phyloP scores from a whole-genome alignment of 2,329 filamentous ascomycete genomes.

The Fusarium tupiense region DNA sequence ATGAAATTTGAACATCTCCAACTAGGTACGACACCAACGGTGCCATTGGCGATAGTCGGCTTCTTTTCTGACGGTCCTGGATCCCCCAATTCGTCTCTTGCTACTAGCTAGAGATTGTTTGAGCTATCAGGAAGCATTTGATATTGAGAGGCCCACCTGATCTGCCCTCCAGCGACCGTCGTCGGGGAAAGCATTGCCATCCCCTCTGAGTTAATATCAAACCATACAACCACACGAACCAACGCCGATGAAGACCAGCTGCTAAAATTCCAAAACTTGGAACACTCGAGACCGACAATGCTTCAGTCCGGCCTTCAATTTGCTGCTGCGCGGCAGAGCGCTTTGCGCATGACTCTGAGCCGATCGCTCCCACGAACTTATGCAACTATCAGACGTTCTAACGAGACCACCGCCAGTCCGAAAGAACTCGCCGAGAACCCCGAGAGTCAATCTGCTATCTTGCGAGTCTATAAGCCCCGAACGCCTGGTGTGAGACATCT shows the following conservation, averaged over 20 bases:
- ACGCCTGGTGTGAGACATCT: conserved; percentile 94
- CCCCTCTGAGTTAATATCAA: conserved; percentile 28
- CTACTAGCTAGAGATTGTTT: conserved; percentile 7
- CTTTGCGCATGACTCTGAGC: conserved; percentile 43
- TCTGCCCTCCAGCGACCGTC: conserved; percentile 15
- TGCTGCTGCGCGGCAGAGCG: conserved; percentile 42
- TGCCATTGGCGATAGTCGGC: conserved; percentile 30
- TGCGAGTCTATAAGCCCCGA: conserved; percentile 92
- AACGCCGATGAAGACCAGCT: conserved; percentile 26
- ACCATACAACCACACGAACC: conserved; percentile 4
- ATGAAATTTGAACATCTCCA: conserved; percentile 42
- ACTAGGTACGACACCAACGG: conserved; percentile 28
- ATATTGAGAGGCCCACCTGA: conserved; percentile 15
- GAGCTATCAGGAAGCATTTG: conserved; percentile 7
- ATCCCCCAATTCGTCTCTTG: conserved; percentile 13
- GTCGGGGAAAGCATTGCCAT: conserved; percentile 18
- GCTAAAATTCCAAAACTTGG: not conserved
- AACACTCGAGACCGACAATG: conserved; percentile 38
- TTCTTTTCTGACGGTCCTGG: conserved; percentile 26
- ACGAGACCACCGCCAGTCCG: conserved; percentile 29
- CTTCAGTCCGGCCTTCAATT: conserved; percentile 46
- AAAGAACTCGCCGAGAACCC: conserved; percentile 41
- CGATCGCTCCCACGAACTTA: conserved; percentile 45
- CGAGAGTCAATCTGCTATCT: conserved; percentile 52
- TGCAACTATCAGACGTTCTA: conserved; percentile 42